Percentiles rank a stretch among this genome's conserved stretches.
Conservation (phyloP, 768 basidiomycete species). For the Filobasidium floriforme region DNA sequence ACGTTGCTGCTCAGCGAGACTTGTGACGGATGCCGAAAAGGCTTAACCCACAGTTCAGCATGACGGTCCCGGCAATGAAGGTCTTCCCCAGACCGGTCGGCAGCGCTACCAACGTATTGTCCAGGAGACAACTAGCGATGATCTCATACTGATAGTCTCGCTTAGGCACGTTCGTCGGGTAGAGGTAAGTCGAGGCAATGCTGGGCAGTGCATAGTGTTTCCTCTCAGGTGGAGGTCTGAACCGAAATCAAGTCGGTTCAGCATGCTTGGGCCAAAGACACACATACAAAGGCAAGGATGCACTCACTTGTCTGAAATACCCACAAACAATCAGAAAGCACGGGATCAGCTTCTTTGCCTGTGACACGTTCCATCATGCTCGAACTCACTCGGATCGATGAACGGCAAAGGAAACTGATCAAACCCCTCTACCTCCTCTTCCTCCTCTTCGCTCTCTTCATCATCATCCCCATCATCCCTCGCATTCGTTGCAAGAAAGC, state of each 20-base stretch:
- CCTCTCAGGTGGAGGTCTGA: slow-evolving; percentile 32
- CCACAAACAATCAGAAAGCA: not conserved
- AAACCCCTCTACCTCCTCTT: slow-evolving; percentile 53
- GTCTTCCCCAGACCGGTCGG: slow-evolving; percentile 98
- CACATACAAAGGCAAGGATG: too few species aligned
- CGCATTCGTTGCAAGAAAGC: slow-evolving; percentile 11
- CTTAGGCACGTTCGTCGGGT: slow-evolving; percentile 75
- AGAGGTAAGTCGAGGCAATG: slow-evolving; percentile 68
- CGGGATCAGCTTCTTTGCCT: not conserved
- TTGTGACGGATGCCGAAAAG: not conserved
- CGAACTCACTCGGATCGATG: slow-evolving; percentile 54
- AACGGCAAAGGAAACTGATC: slow-evolving; percentile 80
- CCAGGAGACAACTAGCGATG: slow-evolving; percentile 70
- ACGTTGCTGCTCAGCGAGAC: not conserved
- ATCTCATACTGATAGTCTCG: slow-evolving; percentile 95
- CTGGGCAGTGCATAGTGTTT: slow-evolving; percentile 34
- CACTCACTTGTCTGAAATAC: slow-evolving; percentile 9
- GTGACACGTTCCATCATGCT: not conserved
- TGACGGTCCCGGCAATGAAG: slow-evolving; percentile 91
- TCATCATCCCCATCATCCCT: slow-evolving; percentile 49
- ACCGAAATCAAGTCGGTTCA: slow-evolving; percentile 10
- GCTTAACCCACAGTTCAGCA: slow-evolving; percentile 73
- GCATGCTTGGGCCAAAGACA: not conserved
- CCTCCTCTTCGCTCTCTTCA: slow-evolving; percentile 37
- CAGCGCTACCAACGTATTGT: slow-evolving; percentile 86